Conservation (phyloP, 495 filamentous ascomycete genomes). For the Aspergillus bridgeri region DNA sequence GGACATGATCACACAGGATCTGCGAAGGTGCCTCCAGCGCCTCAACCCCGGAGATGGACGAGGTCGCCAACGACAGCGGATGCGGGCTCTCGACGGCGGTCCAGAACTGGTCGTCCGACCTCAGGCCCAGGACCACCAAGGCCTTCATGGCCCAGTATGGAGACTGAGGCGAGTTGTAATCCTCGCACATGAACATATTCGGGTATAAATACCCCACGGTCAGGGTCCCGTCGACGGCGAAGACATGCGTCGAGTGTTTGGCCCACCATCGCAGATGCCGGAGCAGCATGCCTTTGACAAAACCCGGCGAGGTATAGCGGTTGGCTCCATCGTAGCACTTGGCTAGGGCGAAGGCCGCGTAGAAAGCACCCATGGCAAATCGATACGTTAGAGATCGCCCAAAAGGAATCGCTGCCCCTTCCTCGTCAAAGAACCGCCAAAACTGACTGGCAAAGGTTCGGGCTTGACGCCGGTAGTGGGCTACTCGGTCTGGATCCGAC, state of each 20-base stretch:
- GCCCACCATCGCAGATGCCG: constrained; percentile 74
- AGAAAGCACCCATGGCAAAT: constrained; percentile 73
- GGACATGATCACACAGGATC: constrained; percentile 41
- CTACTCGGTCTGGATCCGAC: constrained; percentile 36
- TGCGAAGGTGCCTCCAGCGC: constrained; percentile 38
- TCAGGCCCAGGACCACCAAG: constrained; percentile 64
- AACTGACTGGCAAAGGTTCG: constrained; percentile 59
- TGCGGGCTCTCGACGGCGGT: constrained; percentile 51
- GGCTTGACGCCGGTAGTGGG: constrained; percentile 62
- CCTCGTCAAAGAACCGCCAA: constrained; percentile 56
- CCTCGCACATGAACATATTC: constrained; percentile 72
- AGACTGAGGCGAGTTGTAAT: constrained; percentile 69
- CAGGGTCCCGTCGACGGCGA: constrained; percentile 54
- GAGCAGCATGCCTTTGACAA: constrained; percentile 67
- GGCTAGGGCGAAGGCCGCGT: constrained; percentile 67
- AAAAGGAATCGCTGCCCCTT: constrained; percentile 54
- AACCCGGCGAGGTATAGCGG: constrained; percentile 64
- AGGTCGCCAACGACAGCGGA: background rate
- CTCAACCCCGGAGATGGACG: background rate
- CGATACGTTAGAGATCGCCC: constrained; percentile 71
- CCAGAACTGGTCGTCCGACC: constrained; percentile 67
- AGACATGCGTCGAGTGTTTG: constrained; percentile 54
- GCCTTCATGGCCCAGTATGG: constrained; percentile 72
- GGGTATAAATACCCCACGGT: constrained; percentile 73
- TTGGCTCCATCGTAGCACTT: no score